Conservation (phyloP, 257 asterid species). For the Galeopsis tetrahit region DNA sequence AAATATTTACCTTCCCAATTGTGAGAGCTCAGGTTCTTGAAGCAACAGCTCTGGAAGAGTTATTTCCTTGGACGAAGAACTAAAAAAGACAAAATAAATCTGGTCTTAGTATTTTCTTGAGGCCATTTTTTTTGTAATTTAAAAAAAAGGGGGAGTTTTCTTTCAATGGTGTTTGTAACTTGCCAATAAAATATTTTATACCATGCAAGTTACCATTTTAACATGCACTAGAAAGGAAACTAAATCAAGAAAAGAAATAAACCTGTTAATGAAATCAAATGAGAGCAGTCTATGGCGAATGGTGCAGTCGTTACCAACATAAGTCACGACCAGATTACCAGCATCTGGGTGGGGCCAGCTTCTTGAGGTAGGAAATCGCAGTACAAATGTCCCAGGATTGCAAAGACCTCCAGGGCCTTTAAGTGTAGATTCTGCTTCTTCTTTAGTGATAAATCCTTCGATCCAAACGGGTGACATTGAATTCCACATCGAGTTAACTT, state of each 20-base stretch:
- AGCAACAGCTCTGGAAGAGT: slow-evolving; percentile 70
- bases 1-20: slow-evolving; percentile 50
- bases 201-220: background rate
- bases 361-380: slow-evolving; percentile 89
- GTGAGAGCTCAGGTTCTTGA: slow-evolving; percentile 78
- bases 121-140: slow-evolving; percentile 9
- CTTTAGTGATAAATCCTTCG: slow-evolving; percentile 88
- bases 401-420: slow-evolving; percentile 54
- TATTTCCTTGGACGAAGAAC: slow-evolving; percentile 43
- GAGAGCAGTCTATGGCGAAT: slow-evolving; percentile 78
- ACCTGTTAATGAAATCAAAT: slow-evolving; percentile 63
- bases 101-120: too few relatives aligned
- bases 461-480: slow-evolving; percentile 74
- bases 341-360: slow-evolving; percentile 99
- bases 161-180: background rate
- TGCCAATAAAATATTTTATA: background rate
- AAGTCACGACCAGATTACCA: slow-evolving; percentile 79
- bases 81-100: slow-evolving; percentile 21
- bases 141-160: background rate
- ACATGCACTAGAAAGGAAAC: background rate
- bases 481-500: slow-evolving; percentile 62
- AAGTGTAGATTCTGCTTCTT: slow-evolving; percentile 83
- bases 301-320: slow-evolving; percentile 62
- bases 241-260: slow-evolving; percentile 18
- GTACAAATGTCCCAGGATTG: slow-evolving; percentile 77